These are phyloP conservation scores for Parathielavia hyrcaniae DNA, from an alignment of 495 filamentous ascomycete genomes.

Conservation along the genomic window DNA sequence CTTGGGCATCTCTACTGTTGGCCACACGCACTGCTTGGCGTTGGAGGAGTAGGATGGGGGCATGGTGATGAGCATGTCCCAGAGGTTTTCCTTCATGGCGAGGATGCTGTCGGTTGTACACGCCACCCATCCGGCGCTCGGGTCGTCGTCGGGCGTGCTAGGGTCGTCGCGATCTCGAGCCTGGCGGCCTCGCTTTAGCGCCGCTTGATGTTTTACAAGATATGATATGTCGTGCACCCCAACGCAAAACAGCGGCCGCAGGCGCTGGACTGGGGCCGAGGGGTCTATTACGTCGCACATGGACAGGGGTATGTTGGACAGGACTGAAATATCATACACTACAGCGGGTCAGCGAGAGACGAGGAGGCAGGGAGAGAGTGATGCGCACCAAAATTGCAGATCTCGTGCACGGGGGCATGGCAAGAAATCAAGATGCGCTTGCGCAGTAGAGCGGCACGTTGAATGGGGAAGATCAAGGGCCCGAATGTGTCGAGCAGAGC, in stretches of 20 bases:
- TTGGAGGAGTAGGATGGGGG: slow-evolving; percentile 51
- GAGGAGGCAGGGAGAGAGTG: background rate
- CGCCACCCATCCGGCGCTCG: slow-evolving; percentile 73
- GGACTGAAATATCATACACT: slow-evolving; percentile 92
- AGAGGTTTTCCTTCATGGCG: slow-evolving; percentile 73
- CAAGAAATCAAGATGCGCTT: slow-evolving; percentile 81
- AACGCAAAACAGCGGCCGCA: slow-evolving; percentile 82
- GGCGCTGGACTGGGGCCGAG: slow-evolving; percentile 52
- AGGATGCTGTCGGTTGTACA: slow-evolving; percentile 93
- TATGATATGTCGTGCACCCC: slow-evolving; percentile 89
- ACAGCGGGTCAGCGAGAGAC: slow-evolving; percentile 9
- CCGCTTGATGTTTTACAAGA: slow-evolving; percentile 50
- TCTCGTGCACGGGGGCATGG: slow-evolving; percentile 73
- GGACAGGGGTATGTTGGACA: slow-evolving; percentile 69
- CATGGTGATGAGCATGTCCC: slow-evolving; percentile 78
- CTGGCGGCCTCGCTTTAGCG: slow-evolving; percentile 28
- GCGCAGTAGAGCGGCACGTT: slow-evolving; percentile 79
- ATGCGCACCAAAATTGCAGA: slow-evolving; percentile 77
- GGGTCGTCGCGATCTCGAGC: slow-evolving; percentile 23
- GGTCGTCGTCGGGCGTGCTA: slow-evolving; percentile 42
- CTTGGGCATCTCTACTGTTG: slow-evolving; percentile 59
- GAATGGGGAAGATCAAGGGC: slow-evolving; percentile 82
- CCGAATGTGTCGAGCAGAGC: slow-evolving; percentile 76
- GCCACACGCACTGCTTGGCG: slow-evolving; percentile 62
- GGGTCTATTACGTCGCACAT: slow-evolving; percentile 58